phyloP scores from a whole-genome alignment of 331 rosid genomes.

The Rhamnella rubrinervis region DNA sequence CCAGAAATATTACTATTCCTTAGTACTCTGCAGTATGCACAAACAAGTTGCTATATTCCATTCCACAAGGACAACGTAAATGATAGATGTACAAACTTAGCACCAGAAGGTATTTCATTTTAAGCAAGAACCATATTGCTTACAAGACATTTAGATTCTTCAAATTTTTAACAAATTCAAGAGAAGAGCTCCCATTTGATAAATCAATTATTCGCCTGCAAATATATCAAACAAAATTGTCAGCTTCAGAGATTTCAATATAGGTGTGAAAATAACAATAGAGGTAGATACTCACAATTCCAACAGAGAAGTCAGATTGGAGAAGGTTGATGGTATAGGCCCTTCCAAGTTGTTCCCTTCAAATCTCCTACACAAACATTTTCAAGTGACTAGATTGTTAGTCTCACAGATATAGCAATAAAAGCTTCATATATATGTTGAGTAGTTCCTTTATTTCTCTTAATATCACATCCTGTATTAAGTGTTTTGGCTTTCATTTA shows the following conservation, averaged over 20 bases:
- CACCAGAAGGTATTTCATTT: neutral
- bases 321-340: slow-evolving; percentile 56
- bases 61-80: neutral
- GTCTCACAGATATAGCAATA: neutral
- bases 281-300: slow-evolving; percentile 51
- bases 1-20: slow-evolving; percentile 64
- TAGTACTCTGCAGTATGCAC: slow-evolving; percentile 48
- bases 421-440: no score
- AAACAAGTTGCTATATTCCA: slow-evolving; percentile 5
- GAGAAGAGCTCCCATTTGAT: slow-evolving; percentile 60
- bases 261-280: neutral
- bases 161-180: slow-evolving; percentile 52
- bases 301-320: slow-evolving; percentile 48
- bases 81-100: neutral
- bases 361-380: slow-evolving; percentile 46
- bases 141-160: slow-evolving; percentile 53
- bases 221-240: slow-evolving; percentile 16
- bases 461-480: no score
- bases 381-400: neutral
- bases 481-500: no score
- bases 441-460: no score
- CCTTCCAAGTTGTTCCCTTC: slow-evolving; percentile 68
- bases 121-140: slow-evolving; percentile 8
- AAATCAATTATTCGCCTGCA: slow-evolving; percentile 56
- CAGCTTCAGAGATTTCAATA: slow-evolving; percentile 14